Conservation (phyloP, 345 rosid species). For the Salix purpurea region DNA sequence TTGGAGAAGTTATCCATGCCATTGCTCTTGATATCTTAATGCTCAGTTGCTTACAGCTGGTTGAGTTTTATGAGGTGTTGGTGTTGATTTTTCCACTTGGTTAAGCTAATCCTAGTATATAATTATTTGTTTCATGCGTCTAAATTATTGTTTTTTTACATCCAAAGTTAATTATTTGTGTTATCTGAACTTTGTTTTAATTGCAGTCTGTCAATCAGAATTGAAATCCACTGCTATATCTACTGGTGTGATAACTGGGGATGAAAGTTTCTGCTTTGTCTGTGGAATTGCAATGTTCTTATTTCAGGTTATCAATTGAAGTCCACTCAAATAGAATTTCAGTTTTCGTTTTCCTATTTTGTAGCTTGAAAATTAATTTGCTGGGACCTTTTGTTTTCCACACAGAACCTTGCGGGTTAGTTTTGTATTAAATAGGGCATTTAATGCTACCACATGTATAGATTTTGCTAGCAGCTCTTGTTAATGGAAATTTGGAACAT, state of each 20-base stretch:
- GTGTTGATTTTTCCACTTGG: slow-evolving; percentile 48
- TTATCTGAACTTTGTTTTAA: slow-evolving; percentile 40
- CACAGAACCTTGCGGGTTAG: too few relatives aligned
- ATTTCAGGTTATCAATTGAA: not conserved
- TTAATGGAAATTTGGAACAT: slow-evolving; percentile 4
- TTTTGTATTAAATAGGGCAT: too few relatives aligned
- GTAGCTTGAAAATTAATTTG: too few relatives aligned
- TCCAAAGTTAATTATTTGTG: slow-evolving; percentile 37
- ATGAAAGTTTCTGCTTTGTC: not conserved
- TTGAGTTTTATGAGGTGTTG: slow-evolving; percentile 46
- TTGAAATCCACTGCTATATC: slow-evolving; percentile 43
- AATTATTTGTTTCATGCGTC: slow-evolving; percentile 23
- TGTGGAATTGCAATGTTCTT: slow-evolving; percentile 7
- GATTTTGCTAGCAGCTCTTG: not conserved
- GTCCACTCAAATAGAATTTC: too few relatives aligned
- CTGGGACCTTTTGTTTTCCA: too few relatives aligned
- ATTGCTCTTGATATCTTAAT: slow-evolving; percentile 33
- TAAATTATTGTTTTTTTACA: slow-evolving; percentile 27
- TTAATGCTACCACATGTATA: too few relatives aligned
- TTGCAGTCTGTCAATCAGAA: slow-evolving; percentile 29
- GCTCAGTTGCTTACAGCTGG: slow-evolving; percentile 48
- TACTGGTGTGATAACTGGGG: not conserved
- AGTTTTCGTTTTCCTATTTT: too few relatives aligned
- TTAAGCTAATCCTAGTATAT: slow-evolving; percentile 17
- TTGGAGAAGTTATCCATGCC: slow-evolving; percentile 28